Evolutionary conservation across 306 rosid species (phyloP).

Genomic region (Citrullus colocynthis): DNA sequence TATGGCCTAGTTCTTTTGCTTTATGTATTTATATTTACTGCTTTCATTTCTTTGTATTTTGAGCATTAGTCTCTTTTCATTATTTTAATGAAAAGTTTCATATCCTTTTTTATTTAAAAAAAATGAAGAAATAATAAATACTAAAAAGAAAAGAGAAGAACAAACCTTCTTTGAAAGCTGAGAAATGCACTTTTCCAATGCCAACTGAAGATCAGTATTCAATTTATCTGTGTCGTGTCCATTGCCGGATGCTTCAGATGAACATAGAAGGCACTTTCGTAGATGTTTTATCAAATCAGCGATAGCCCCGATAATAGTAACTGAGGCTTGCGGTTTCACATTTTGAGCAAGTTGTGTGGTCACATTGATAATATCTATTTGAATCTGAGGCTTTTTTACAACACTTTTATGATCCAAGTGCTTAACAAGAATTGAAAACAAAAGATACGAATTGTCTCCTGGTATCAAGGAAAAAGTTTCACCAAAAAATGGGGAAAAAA

Average conservation of each 20-base stretch:
- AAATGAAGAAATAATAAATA: neutral
- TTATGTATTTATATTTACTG: too few relatives aligned
- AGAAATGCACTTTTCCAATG: slow-evolving; percentile 62
- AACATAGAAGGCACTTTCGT: slow-evolving; percentile 60
- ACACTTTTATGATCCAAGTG: slow-evolving; percentile 96
- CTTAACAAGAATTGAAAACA: slow-evolving; percentile 75
- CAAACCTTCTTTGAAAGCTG: slow-evolving; percentile 65
- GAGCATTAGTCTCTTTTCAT: too few relatives aligned
- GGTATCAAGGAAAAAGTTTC: slow-evolving; percentile 19
- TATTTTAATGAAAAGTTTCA: too few relatives aligned
- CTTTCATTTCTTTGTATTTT: too few relatives aligned
- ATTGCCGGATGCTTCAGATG: slow-evolving; percentile 37
- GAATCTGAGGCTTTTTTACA: slow-evolving; percentile 50
- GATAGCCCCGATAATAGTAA: slow-evolving; percentile 59
- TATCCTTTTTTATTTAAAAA: too few relatives aligned
- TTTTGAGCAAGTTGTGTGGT: slow-evolving; percentile 54
- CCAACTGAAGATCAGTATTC: slow-evolving; percentile 45
- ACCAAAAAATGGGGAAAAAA: neutral
- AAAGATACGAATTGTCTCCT: slow-evolving; percentile 71
- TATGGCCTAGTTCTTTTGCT: too few relatives aligned
- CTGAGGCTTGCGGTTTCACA: slow-evolving; percentile 51
- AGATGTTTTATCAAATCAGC: slow-evolving; percentile 69
- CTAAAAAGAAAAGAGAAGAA: slow-evolving; percentile 6
- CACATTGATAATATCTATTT: slow-evolving; percentile 47
- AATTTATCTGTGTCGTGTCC: slow-evolving; percentile 31